Evolutionary conservation across 495 filamentous ascomycete genomes (phyloP).

Genomic region (Evernia prunastri): DNA sequence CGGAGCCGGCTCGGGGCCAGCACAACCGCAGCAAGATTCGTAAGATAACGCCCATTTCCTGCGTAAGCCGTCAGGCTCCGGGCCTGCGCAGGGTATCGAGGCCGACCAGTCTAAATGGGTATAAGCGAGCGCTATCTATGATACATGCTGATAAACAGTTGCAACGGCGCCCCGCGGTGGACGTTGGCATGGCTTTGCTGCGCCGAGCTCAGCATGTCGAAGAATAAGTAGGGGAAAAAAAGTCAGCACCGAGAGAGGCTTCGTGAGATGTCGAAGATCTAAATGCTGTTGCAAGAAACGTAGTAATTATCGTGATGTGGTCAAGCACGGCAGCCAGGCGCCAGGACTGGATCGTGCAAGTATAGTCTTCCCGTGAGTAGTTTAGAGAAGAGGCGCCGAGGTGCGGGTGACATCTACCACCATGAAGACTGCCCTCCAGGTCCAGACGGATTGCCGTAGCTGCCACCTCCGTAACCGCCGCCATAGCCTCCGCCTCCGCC

Average conservation of each 20-base stretch:
- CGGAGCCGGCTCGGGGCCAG: constrained; percentile 18
- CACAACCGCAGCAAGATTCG: constrained; percentile 20
- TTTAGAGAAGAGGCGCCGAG: constrained; percentile 14
- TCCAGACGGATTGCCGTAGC: constrained; percentile 82
- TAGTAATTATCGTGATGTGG: constrained; percentile 5
- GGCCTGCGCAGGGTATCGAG: constrained; percentile 21
- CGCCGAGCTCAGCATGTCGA: constrained; percentile 20
- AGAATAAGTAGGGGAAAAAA: constrained; percentile 22
- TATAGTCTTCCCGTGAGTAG: constrained; percentile 22
- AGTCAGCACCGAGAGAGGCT: constrained; percentile 20
- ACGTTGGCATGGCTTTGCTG: constrained; percentile 13
- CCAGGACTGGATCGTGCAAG: constrained; percentile 6
- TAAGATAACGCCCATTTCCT: constrained; percentile 25
- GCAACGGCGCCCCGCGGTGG: constrained; percentile 7
- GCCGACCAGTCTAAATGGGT: constrained; percentile 23
- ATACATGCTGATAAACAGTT: constrained; percentile 47
- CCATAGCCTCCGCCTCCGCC: constrained; percentile 15
- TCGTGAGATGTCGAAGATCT: constrained; percentile 9
- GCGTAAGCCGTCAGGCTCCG: constrained; percentile 12
- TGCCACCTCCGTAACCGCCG: constrained; percentile 46
- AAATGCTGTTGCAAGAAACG: constrained; percentile 9
- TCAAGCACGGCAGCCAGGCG: constrained; percentile 10
- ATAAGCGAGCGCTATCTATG: constrained; percentile 74
- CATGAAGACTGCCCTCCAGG: constrained; percentile 78
- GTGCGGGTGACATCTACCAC: constrained; percentile 64